phyloP scores from a whole-genome alignment of 257 asterid species.

The Nicotiana otophora region DNA sequence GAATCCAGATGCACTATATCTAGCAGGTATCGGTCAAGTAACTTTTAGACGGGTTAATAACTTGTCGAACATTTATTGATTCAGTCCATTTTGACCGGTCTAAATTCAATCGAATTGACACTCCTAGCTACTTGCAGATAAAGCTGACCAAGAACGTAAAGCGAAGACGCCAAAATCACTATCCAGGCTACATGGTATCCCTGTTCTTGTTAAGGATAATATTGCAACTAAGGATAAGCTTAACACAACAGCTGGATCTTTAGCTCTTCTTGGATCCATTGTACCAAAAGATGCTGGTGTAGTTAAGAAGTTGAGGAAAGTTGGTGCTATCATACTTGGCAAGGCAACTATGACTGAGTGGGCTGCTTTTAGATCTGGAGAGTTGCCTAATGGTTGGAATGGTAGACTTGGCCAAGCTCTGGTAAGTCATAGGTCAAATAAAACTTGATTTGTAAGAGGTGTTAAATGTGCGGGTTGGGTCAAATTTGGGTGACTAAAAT shows the following conservation, averaged over 20 bases:
- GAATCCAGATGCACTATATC: slow-evolving; percentile 46
- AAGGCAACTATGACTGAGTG: slow-evolving; percentile 52
- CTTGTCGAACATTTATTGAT: no score
- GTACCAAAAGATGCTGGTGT: slow-evolving; percentile 48
- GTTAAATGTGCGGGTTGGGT: background rate
- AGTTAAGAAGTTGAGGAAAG: slow-evolving; percentile 34
- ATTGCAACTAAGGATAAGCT: slow-evolving; percentile 47
- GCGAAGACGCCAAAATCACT: background rate
- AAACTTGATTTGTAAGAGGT: background rate
- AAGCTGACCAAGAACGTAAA: slow-evolving; percentile 33
- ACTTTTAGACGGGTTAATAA: no score
- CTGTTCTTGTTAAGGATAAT: slow-evolving; percentile 39
- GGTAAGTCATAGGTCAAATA: slow-evolving; percentile 25
- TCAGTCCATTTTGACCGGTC: no score
- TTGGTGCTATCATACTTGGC: slow-evolving; percentile 46
- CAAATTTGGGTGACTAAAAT: background rate
- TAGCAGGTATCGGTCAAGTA: no score
- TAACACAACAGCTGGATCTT: slow-evolving; percentile 50
- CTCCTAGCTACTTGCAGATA: slow-evolving; percentile 18
- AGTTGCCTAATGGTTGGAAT: slow-evolving; percentile 37
- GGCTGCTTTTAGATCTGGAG: slow-evolving; percentile 29
- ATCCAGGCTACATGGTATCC: slow-evolving; percentile 35
- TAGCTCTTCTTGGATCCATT: slow-evolving; percentile 33
- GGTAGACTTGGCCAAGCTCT: slow-evolving; percentile 51
- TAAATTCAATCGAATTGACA: no score